A percentile compares a stretch with the other conserved stretches of the same genome.
phyloP scores from a whole-genome alignment of 129 eudicot genomes.

The Cynara cardunculus region DNA sequence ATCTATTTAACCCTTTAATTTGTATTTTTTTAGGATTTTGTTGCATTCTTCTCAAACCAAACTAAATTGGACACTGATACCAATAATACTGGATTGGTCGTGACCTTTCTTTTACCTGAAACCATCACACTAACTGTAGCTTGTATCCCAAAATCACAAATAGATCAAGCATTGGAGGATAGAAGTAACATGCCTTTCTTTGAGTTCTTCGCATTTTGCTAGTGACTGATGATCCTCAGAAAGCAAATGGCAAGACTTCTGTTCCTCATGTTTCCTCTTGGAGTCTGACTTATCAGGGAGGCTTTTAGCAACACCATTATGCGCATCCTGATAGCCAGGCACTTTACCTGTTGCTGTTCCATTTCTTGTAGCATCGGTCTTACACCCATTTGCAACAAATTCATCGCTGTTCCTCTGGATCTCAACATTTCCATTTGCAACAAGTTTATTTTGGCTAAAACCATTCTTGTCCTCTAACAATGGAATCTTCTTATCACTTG shows the following conservation, averaged over 20 bases:
- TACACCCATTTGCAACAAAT: constrained; percentile 23
- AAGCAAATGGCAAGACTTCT: constrained; percentile 33
- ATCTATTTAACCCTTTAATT: constrained; percentile 1
- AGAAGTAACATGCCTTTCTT: constrained; percentile 52
- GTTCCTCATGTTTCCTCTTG: constrained; percentile 46
- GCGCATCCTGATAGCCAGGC: constrained; percentile 16
- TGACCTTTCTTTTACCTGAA: not conserved
- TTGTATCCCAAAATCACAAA: constrained; percentile 5
- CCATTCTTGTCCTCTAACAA: constrained; percentile 40
- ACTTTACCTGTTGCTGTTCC: constrained; percentile 18
- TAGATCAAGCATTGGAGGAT: constrained; percentile 13
- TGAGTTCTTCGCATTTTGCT: constrained; percentile 43
- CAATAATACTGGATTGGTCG: not conserved
- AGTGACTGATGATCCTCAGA: constrained; percentile 46
- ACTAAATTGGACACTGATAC: not conserved
- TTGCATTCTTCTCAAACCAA: not conserved
- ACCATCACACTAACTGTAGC: not conserved
- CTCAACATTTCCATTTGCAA: constrained; percentile 45
- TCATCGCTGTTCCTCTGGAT: constrained; percentile 16
- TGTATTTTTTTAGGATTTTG: not conserved
- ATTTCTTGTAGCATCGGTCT: constrained; percentile 20
- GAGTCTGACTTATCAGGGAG: constrained; percentile 33
- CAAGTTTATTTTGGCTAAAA: constrained; percentile 21
- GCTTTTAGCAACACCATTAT: constrained; percentile 32
- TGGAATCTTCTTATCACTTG: constrained; percentile 29